Evolutionary conservation across 805 yeast genomes (phyloP).

Genomic region (Metschnikowia hibisci): DNA sequence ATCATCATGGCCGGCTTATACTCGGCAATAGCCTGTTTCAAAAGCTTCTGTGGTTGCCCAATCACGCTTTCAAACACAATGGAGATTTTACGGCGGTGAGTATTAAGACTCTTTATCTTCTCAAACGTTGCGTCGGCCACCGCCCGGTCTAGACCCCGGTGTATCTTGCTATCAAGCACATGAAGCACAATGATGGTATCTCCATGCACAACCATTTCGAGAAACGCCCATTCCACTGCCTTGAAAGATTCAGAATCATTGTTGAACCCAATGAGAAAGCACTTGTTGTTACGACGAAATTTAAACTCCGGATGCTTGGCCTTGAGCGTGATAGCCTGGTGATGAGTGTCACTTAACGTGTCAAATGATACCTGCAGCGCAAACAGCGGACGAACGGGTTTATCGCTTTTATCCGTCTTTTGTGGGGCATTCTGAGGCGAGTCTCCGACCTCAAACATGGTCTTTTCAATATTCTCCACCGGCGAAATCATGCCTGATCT

Average conservation of each 20-base stretch:
- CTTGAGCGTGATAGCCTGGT: slow-evolving; percentile 36
- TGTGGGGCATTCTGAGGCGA: neutral
- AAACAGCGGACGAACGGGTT: slow-evolving; percentile 19
- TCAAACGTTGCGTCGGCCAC: slow-evolving; percentile 27
- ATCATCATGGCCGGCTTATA: slow-evolving; percentile 44
- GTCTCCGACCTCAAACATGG: slow-evolving; percentile 1
- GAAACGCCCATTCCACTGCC: slow-evolving; percentile 44
- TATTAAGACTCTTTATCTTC: slow-evolving; percentile 33
- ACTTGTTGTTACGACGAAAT: slow-evolving; percentile 43
- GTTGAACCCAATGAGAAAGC: slow-evolving; percentile 38
- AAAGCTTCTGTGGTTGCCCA: slow-evolving; percentile 38
- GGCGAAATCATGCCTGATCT: slow-evolving; percentile 1
- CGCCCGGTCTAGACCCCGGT: slow-evolving; percentile 25
- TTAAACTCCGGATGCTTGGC: slow-evolving; percentile 41
- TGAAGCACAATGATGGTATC: slow-evolving; percentile 41
- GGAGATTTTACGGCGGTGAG: slow-evolving; percentile 33
- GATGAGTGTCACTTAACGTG: slow-evolving; percentile 29
- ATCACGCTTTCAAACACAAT: slow-evolving; percentile 39
- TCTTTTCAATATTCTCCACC: slow-evolving; percentile 14
- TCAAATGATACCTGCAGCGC: slow-evolving; percentile 42
- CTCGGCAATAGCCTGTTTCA: slow-evolving; percentile 39
- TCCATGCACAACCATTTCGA: slow-evolving; percentile 41
- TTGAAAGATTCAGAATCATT: slow-evolving; percentile 34
- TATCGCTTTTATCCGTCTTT: neutral
- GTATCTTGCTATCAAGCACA: slow-evolving; percentile 36